Conservation (phyloP, 305 asterid species). For the Plantago lanceolata region DNA sequence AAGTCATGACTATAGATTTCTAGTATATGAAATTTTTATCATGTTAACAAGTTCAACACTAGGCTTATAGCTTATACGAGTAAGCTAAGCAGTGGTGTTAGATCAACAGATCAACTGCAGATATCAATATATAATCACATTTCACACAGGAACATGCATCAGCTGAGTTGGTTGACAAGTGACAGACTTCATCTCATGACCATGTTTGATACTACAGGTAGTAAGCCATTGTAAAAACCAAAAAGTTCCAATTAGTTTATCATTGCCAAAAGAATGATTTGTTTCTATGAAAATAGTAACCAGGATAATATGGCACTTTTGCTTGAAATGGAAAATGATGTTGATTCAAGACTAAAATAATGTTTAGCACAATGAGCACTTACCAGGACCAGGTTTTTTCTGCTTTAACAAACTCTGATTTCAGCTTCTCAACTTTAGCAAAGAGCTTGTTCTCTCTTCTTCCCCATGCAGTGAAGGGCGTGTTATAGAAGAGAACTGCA, state of each 20-base stretch:
- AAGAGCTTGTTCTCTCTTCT: too few relatives aligned
- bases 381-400: conserved; percentile 74
- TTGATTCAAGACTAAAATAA: too few relatives aligned
- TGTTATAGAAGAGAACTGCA: too few relatives aligned
- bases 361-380: conserved; percentile 33
- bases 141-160: conserved; percentile 13
- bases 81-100: background rate
- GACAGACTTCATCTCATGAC: background rate
- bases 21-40: too few relatives aligned
- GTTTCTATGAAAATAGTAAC: background rate
- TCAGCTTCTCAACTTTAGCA: too few relatives aligned
- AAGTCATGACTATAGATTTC: too few relatives aligned
- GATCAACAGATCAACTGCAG: conserved; percentile 19
- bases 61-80: too few relatives aligned
- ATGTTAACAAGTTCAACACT: too few relatives aligned
- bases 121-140: conserved; percentile 5
- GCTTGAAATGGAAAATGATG: too few relatives aligned
- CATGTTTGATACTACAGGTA: conserved; percentile 4
- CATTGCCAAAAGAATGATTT: conserved; percentile 2
- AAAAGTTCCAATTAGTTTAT: background rate
- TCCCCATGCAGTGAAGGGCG: too few relatives aligned
- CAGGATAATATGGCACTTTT: background rate
- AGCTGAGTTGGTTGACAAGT: conserved; percentile 12
- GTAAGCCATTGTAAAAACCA: background rate
- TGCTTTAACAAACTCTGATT: too few relatives aligned